Evolutionary conservation across 2,329 filamentous ascomycete species (phyloP).

Genomic region (Elsinoe necatrix): DNA sequence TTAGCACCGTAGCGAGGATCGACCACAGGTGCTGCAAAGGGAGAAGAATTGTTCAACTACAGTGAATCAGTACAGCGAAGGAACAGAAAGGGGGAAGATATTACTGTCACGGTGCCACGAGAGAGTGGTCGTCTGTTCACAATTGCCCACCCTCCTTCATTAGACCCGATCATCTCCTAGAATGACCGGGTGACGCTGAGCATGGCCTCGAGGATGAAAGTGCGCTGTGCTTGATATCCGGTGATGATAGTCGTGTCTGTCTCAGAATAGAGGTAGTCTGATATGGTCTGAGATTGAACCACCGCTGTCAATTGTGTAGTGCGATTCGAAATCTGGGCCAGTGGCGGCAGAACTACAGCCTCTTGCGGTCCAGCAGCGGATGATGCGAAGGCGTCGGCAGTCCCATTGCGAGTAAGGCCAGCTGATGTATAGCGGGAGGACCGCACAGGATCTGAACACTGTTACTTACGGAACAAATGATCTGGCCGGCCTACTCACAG

Average conservation of each 20-base stretch:
- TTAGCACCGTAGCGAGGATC: constrained; percentile 40
- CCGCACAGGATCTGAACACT: constrained; percentile 13
- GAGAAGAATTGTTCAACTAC: constrained; percentile 32
- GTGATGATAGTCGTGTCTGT: constrained; percentile 21
- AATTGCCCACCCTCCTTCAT: constrained; percentile 26
- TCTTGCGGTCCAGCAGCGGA: constrained; percentile 19
- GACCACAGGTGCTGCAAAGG: constrained; percentile 34
- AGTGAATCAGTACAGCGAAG: not conserved
- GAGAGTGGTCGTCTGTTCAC: constrained; percentile 37
- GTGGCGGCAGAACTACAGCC: constrained; percentile 26
- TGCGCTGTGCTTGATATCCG: constrained; percentile 23
- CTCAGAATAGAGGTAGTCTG: constrained; percentile 20
- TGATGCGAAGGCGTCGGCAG: not conserved
- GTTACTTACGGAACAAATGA: constrained; percentile 9
- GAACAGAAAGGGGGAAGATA: not conserved
- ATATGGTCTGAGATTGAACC: constrained; percentile 20
- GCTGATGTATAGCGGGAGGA: not conserved
- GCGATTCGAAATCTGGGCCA: constrained; percentile 20
- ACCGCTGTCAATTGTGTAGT: constrained; percentile 19
- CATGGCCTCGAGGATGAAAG: constrained; percentile 22
- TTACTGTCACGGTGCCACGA: constrained; percentile 33
- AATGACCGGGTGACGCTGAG: constrained; percentile 21
- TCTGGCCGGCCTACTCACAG: constrained; percentile 3
- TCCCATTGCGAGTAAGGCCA: not conserved
- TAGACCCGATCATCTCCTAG: constrained; percentile 27